Conservation (phyloP, 1,139 yeast species). For the Yamadazyma trypodendri region DNA sequence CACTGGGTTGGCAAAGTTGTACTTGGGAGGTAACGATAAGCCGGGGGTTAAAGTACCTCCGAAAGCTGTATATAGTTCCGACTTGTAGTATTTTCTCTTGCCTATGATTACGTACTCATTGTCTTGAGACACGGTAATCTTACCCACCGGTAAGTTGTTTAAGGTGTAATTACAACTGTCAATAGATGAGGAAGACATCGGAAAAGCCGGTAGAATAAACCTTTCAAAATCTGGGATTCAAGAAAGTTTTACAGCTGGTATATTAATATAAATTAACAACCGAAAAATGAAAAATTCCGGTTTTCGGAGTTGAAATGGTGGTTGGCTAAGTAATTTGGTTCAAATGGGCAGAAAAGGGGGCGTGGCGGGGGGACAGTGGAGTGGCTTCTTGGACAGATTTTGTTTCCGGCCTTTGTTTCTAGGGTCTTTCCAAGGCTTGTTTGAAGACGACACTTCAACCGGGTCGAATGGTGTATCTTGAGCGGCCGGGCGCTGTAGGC, state of each 20-base stretch:
- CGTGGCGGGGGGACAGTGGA: too few species aligned
- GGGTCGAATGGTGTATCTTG: too few species aligned
- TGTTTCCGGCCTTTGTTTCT: too few species aligned
- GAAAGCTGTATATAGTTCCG: slow-evolving; percentile 52
- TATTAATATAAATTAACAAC: neutral
- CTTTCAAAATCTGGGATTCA: neutral
- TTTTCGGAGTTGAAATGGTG: slow-evolving; percentile 3
- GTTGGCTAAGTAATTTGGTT: neutral
- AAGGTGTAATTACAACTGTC: slow-evolving; percentile 9
- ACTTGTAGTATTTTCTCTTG: slow-evolving; percentile 25
- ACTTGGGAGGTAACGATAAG: slow-evolving; percentile 19
- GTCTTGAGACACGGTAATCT: slow-evolving; percentile 21
- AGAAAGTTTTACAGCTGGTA: too few species aligned
- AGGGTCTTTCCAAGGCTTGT: too few species aligned
- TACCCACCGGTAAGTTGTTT: slow-evolving; percentile 18
- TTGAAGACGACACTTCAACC: too few species aligned
- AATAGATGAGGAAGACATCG: slow-evolving; percentile 7
- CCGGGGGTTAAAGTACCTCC: slow-evolving; percentile 60
- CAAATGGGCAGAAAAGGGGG: too few species aligned
- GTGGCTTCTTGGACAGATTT: too few species aligned
- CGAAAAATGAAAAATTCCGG: slow-evolving; percentile 6
- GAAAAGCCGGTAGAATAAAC: neutral
- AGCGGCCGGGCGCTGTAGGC: too few species aligned
- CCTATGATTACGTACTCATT: slow-evolving; percentile 30
- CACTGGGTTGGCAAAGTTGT: slow-evolving; percentile 53